These are phyloP conservation scores for Myrica gale DNA, from an alignment of 306 rosid species.

Conservation along the genomic window DNA sequence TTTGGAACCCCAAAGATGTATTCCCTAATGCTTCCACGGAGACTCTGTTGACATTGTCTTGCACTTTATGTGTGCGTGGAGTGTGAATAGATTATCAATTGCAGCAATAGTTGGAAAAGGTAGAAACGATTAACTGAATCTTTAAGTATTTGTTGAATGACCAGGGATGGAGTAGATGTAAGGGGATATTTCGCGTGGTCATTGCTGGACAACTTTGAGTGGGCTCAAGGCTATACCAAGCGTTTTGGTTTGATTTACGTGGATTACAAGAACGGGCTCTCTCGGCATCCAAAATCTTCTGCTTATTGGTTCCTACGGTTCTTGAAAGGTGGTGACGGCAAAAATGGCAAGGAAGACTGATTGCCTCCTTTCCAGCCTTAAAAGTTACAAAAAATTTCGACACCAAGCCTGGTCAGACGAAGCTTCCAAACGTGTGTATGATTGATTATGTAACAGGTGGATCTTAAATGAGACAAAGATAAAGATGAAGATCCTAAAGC, in stretches of 20 bases:
- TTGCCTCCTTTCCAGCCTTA: neutral
- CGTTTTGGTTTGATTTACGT: slow-evolving; percentile 85
- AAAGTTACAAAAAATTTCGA: no score
- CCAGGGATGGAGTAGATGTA: slow-evolving; percentile 85
- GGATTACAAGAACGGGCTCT: slow-evolving; percentile 72
- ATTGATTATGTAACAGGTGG: neutral
- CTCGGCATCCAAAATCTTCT: slow-evolving; percentile 90
- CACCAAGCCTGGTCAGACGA: neutral
- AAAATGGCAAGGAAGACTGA: slow-evolving; percentile 57
- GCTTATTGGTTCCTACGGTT: slow-evolving; percentile 86
- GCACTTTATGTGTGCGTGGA: slow-evolving; percentile 1
- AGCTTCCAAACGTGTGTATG: neutral
- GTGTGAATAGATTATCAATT: neutral
- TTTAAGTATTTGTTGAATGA: slow-evolving; percentile 21
- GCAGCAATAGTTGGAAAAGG: neutral
- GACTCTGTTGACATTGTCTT: neutral
- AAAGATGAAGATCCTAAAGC: no score
- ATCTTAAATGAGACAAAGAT: no score
- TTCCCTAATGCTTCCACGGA: neutral
- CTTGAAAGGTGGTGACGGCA: slow-evolving; percentile 52
- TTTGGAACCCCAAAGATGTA: no score
- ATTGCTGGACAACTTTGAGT: slow-evolving; percentile 85
- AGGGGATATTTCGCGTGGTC: slow-evolving; percentile 97
- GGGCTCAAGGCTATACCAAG: slow-evolving; percentile 94
- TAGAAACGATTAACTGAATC: neutral